Evolutionary conservation across 352 stramenopile genomes (phyloP).

Genomic region (Paralagenidium karlingii): DNA sequence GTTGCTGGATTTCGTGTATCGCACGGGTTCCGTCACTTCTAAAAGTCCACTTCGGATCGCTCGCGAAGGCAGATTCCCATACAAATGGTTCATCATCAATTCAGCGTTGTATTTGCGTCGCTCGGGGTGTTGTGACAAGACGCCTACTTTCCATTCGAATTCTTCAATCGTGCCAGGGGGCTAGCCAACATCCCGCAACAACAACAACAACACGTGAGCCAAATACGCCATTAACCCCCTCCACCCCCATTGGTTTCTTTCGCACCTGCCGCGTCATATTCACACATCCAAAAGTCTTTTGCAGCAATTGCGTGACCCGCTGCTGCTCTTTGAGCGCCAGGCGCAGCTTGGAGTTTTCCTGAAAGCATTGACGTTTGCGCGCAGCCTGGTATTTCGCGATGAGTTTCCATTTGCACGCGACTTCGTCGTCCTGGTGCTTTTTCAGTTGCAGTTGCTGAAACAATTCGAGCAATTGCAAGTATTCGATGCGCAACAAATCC

Average conservation of each 20-base stretch:
- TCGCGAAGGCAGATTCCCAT: slow-evolving; percentile 1
- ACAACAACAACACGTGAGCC: too few species aligned
- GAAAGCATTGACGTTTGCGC: slow-evolving; percentile 7
- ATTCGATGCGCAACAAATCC: too few species aligned
- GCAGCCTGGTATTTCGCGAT: too few species aligned
- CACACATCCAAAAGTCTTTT: too few species aligned
- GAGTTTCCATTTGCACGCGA: too few species aligned
- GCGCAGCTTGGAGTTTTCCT: slow-evolving; percentile 2
- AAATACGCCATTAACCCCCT: too few species aligned
- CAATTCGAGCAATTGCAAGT: too few species aligned
- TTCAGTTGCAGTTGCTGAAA: too few species aligned
- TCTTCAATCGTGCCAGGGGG: slow-evolving; percentile 10
- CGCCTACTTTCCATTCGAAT: slow-evolving; percentile 5
- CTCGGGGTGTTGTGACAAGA: slow-evolving; percentile 1
- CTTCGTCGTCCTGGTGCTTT: too few species aligned
- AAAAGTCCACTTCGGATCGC: slow-evolving; percentile 6
- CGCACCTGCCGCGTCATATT: slow-evolving; percentile 1
- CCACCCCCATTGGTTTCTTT: background rate
- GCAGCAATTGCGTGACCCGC: too few species aligned
- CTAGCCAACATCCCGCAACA: too few species aligned
- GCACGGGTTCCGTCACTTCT: background rate
- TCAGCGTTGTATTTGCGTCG: slow-evolving; percentile 6
- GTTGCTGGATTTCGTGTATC: slow-evolving; percentile 4
- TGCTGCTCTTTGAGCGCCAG: too few species aligned
- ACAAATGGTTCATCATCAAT: slow-evolving; percentile 8